Base-by-base conservation (phyloP, 2,329 filamentous ascomycete genomes). In the Botryosphaeria dothidea region DNA sequence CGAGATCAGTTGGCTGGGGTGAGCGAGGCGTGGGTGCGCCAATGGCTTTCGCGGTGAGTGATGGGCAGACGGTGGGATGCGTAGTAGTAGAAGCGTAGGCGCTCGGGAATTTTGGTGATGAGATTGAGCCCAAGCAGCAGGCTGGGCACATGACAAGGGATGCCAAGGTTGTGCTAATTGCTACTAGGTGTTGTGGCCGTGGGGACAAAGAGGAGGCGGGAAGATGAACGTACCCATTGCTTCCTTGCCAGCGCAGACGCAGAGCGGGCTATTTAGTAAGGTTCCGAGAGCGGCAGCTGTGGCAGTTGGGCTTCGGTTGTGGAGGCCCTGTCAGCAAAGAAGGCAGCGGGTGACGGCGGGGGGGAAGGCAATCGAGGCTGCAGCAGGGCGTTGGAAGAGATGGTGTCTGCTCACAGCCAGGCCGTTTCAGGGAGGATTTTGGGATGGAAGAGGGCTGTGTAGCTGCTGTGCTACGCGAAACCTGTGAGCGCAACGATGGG, bases 151-250 rank as follows among this genome's bases (percentile, higher is more conserved):
- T 36, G 49, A 27, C 38, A 48, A 48, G 19, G 25, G 62, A 21
- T 57, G 62, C 51, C 62, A 64, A 64, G 62, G 29, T 21, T 34
- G 29, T 29, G 49, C 49, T 64, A 57, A 57, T 64, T 57, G 41
- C 34, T 64, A 13, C 34, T 64, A 13, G 49, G 31, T 57, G 51
- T 46, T 56, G 21, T 56, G 27, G 62, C 41, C n/a, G 60, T 21
- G 11, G 19, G 46, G 29, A 64, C 62, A 56, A 48, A 49, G 51
- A 56, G 38, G 62, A 38, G 43, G 43, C 23, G 57, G 38, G 57
- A 19, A 41, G 46, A 43, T 36, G 41, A 38, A 62, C 62, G 29
- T 64, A 64, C 62, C 51, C 62, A 64, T 64, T 29, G 38, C 38
- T 54, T 56, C 51, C 51, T 56, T 56, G 51, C 49, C 34, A 41